Percentiles rank a stretch among this genome's conserved stretches.
Evolutionary conservation across 2,329 filamentous ascomycete species (phyloP).

Genomic region (Arthrobotrys megalospora): DNA sequence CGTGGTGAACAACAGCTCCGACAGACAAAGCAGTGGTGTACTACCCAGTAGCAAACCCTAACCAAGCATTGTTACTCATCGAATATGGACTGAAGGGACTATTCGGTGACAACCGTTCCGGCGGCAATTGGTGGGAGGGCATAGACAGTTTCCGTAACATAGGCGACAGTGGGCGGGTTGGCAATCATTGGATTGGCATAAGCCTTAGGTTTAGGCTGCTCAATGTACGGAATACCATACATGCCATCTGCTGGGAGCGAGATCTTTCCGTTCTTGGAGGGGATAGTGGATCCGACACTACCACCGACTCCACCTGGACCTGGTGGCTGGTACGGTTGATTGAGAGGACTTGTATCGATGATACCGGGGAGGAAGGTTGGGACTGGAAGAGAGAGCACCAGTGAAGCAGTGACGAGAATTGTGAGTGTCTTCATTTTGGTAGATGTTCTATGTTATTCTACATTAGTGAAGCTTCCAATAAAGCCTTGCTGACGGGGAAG

Average conservation of each 20-base stretch:
- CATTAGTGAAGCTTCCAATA: neutral
- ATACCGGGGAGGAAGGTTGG: neutral
- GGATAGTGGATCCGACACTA: neutral
- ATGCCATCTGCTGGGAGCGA: constrained; percentile 5
- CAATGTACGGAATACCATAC: neutral
- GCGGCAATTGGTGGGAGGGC: constrained; percentile 18
- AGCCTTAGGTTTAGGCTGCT: neutral
- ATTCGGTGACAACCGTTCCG: neutral
- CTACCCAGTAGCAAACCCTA: neutral
- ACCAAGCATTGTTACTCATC: neutral
- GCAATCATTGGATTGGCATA: neutral
- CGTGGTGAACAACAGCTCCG: neutral
- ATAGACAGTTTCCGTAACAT: neutral
- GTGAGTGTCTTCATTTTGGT: neutral
- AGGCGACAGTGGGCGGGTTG: neutral
- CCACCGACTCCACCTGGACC: neutral
- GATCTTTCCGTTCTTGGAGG: neutral
- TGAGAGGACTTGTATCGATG: constrained; percentile 20
- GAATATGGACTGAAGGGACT: neutral
- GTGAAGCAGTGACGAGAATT: neutral
- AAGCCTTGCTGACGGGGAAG: too few relatives aligned
- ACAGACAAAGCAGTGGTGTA: neutral
- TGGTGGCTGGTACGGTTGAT: constrained; percentile 1
- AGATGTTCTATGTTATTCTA: neutral
- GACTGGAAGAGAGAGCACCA: neutral